These are phyloP conservation scores for Mrakia gelida DNA, from an alignment of 768 basidiomycete species.

Conservation along the genomic window DNA sequence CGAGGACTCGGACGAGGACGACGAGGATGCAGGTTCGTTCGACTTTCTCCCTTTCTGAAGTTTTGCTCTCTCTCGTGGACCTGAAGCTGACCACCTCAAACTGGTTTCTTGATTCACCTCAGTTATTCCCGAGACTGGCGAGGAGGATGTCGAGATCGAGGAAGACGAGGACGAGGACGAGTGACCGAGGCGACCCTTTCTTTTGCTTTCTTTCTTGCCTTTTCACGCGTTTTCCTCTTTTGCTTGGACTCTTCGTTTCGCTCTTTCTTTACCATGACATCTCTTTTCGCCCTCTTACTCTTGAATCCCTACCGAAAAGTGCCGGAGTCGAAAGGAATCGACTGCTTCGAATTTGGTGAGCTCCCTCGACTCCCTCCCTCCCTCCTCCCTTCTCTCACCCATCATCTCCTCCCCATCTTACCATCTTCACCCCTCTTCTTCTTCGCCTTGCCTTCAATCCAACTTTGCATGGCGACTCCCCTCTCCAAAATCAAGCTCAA, in stretches of 20 bases:
- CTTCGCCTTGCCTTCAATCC: no score
- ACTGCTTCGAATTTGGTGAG: neutral
- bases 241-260: neutral
- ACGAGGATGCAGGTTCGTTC: neutral
- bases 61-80: neutral
- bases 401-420: neutral
- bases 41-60: neutral
- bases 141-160: constrained; percentile 6
- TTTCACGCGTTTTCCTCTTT: neutral
- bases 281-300: neutral
- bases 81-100: neutral
- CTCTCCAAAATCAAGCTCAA: neutral
- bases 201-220: neutral
- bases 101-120: neutral
- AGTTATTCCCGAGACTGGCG: neutral
- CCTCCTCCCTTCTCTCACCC: neutral
- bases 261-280: neutral
- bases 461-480: neutral
- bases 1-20: neutral
- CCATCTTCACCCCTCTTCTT: no score
- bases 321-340: no score
- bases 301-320: neutral
- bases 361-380: neutral
- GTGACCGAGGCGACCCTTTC: neutral
- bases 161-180: constrained; percentile 1